Conservation (phyloP, 176 grass and related monocot species). For the Cenchrus americanus region DNA sequence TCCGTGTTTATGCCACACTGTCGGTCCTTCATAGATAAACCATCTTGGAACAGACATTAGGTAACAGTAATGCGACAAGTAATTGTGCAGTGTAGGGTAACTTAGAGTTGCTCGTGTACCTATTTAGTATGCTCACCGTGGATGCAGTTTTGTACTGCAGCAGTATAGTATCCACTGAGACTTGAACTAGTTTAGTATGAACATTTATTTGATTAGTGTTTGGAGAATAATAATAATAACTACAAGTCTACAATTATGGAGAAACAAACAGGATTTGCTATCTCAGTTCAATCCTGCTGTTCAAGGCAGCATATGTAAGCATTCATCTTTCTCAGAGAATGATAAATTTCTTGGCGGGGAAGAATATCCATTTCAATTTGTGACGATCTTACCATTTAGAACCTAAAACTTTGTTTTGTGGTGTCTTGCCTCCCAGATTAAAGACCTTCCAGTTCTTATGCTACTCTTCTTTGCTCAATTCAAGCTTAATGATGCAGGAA, state of each 20-base stretch:
- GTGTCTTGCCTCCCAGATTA: not conserved
- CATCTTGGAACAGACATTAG: not conserved
- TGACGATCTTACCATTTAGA: not conserved
- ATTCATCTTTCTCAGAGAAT: not conserved
- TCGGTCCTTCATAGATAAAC: not conserved
- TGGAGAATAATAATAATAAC: not conserved
- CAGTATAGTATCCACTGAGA: not conserved
- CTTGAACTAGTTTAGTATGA: not conserved
- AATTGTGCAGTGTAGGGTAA: conserved; percentile 11
- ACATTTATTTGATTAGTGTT: not conserved
- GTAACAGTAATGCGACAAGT: not conserved
- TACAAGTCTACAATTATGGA: not conserved
- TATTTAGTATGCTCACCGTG: not conserved
- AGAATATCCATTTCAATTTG: not conserved
- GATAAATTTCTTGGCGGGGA: not conserved
- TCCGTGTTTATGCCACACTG: not conserved
- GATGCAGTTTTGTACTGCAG: not conserved
- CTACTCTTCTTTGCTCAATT: conserved; percentile 24
- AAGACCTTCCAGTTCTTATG: not conserved
- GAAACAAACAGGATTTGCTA: conserved; percentile 1
- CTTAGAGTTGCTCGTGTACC: not conserved
- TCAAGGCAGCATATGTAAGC: not conserved
- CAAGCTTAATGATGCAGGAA: conserved; percentile 57
- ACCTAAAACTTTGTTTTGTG: not conserved
- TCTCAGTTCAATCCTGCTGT: not conserved